These are phyloP conservation scores for Gonapodya prolifera DNA, from an alignment of 192 early-diverging fungal species.

Conservation along the genomic window DNA sequence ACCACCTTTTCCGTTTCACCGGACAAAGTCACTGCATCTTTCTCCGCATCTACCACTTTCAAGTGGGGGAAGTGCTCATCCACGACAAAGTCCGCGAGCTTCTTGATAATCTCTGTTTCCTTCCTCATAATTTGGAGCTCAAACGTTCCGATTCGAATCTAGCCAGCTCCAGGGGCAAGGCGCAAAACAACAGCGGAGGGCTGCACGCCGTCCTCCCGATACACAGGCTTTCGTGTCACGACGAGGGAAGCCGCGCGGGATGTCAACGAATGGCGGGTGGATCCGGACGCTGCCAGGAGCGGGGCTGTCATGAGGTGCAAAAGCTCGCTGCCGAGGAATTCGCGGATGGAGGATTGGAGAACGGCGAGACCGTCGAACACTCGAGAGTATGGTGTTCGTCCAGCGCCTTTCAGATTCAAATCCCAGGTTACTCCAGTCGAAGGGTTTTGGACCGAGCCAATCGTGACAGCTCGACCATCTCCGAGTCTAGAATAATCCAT, in stretches of 20 bases:
- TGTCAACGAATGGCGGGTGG: no score
- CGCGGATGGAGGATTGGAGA: constrained; percentile 72
- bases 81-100: constrained; percentile 63
- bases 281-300: no score
- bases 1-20: constrained; percentile 5
- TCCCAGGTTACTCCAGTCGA: constrained; percentile 48
- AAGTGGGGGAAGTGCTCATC: constrained; percentile 34
- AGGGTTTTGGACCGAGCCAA: no score
- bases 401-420: constrained; percentile 59
- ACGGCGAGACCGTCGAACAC: constrained; percentile 81
- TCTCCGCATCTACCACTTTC: no score
- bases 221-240: constrained; percentile 41
- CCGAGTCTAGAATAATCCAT: constrained; percentile 48
- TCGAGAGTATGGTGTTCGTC: constrained; percentile 75
- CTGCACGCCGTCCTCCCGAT: constrained; percentile 54
- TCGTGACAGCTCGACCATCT: constrained; percentile 76
- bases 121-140: constrained; percentile 63
- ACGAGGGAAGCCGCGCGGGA: constrained; percentile 61
- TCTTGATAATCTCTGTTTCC: constrained; percentile 33
- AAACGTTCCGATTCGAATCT: constrained; percentile 81
- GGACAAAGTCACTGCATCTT: no score
- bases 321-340: constrained; percentile 63
- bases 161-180: constrained; percentile 46
- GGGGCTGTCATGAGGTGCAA: not conserved
- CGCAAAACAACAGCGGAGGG: constrained; percentile 66